Evolutionary conservation across 192 early-diverging fungal genomes (phyloP), one percentile per base, ranked within the genome.

Genomic region (Geranomyces michiganensis): DNA sequence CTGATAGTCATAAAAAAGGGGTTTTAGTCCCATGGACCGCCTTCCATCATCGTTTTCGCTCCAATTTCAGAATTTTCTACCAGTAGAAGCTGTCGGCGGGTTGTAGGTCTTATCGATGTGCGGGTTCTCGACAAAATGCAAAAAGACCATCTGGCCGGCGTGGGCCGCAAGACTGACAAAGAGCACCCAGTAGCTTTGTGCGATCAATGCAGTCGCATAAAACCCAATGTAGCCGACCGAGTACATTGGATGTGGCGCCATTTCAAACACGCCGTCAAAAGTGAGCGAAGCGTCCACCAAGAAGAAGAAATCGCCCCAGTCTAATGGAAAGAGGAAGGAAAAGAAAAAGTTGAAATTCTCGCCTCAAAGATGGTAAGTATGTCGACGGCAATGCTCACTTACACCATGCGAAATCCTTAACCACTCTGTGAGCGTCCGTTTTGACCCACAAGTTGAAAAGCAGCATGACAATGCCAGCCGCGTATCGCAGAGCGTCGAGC

Each of bases 291-390:
- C 70, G 69, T 93, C 92, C 56, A 93, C 85, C 60, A 96, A 79
- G 78, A 99, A 97, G 85, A 99, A 99, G 75, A 99, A 99, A 77
- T 97, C 95, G 63, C 96, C 96, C 96, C 96, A 99, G 81, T 99
- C 93, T 93, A n/a, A n/a, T n/a, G n/a, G 70, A 76, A 56, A 36
- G 31, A 51, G 36, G 30, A 15, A 8, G 17, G 17, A 15, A 53
- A 53, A 9, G 78, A 53, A 72, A 10, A 91, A n/a, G n/a, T n/a
- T n/a, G n/a, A n/a, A n/a, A n/a, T n/a, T n/a, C n/a, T n/a, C n/a
- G n/a, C n/a, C n/a, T n/a, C n/a, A n/a, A n/a, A n/a, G n/a, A n/a
- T n/a, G 70, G 47, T 26, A 22, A 60, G 32, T 31, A 58, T 58
- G 56, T 10, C 14, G 19, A 26, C 85, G 26, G 15, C 30, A 72